Evolutionary conservation across 23 red algal species (phyloP).

Genomic region (Gracilaria gracilis): DNA sequence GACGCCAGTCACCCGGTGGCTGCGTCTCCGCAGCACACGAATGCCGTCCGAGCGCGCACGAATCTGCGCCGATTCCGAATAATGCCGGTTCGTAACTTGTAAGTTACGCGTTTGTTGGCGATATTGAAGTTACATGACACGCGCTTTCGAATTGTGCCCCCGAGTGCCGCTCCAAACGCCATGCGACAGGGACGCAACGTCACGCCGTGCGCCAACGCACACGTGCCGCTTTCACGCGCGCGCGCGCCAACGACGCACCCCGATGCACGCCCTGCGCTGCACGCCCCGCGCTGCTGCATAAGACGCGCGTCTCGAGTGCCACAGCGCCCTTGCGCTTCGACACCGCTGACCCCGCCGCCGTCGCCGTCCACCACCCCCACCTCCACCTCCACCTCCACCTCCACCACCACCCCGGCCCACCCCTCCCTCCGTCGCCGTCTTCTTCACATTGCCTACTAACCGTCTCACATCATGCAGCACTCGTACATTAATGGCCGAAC

Average conservation of each 20-base stretch:
- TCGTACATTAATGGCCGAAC: background rate
- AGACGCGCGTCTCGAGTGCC: background rate
- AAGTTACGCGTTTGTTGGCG: too few relatives aligned
- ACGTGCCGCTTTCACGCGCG: background rate
- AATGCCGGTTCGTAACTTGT: too few relatives aligned
- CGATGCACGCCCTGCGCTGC: too few relatives aligned
- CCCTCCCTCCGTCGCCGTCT: background rate
- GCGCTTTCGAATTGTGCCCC: too few relatives aligned
- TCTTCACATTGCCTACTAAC: too few relatives aligned
- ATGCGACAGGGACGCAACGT: too few relatives aligned
- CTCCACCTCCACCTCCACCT: too few relatives aligned
- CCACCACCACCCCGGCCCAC: too few relatives aligned
- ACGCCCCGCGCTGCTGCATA: background rate
- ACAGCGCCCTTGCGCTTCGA: background rate
- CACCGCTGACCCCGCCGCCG: background rate
- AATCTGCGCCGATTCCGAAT: too few relatives aligned
- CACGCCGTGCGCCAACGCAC: background rate
- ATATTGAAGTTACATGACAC: too few relatives aligned
- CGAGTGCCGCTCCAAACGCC: too few relatives aligned
- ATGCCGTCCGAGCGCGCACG: background rate
- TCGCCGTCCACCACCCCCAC: too few relatives aligned
- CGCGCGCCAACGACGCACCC: slow-evolving; percentile 7
- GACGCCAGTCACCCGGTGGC: background rate
- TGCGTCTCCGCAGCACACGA: background rate
- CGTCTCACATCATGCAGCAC: background rate